These are phyloP conservation scores for Phytophthora nicotianae DNA, from an alignment of 352 stramenopile genomes.

Conservation along the genomic window DNA sequence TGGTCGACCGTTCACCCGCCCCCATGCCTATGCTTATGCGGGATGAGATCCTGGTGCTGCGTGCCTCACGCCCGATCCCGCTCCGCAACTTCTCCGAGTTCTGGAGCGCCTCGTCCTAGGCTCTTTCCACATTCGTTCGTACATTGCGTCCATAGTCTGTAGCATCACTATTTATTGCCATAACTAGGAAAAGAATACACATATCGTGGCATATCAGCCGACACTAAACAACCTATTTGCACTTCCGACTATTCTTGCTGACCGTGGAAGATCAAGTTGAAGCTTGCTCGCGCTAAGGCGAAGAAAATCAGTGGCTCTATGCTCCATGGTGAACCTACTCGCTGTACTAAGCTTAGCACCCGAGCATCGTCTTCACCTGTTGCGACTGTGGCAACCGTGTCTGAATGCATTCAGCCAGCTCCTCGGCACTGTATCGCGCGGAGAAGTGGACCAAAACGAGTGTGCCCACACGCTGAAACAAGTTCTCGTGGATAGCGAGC, in stretches of 20 bases:
- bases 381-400: conserved; percentile 42
- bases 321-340: conserved; percentile 1
- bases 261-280: too few relatives aligned
- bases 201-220: conserved; percentile 20
- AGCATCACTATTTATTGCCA: conserved; percentile 50
- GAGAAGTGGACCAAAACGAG: conserved; percentile 84
- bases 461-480: conserved; percentile 56
- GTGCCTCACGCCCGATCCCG: conserved; percentile 73
- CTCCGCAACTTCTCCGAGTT: conserved; percentile 82
- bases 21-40: conserved; percentile 70
- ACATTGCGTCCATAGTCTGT: conserved; percentile 37
- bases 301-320: conserved; percentile 9
- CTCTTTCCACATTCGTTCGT: conserved; percentile 2
- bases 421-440: conserved; percentile 49
- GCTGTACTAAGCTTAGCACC: conserved; percentile 24
- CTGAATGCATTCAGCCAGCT: conserved; percentile 42
- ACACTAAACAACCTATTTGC: conserved; percentile 15
- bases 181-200: conserved; percentile 37
- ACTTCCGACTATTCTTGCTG: not conserved
- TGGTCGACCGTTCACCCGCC: conserved; percentile 61
- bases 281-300: not conserved
- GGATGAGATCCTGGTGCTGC: conserved; percentile 82
- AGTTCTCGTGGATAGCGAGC: conserved; percentile 45
- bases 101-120: conserved; percentile 57
- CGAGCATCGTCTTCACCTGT: conserved; percentile 51